phyloP scores from a whole-genome alignment of 768 basidiomycete genomes.

The Phlebiopsis gigantea region DNA sequence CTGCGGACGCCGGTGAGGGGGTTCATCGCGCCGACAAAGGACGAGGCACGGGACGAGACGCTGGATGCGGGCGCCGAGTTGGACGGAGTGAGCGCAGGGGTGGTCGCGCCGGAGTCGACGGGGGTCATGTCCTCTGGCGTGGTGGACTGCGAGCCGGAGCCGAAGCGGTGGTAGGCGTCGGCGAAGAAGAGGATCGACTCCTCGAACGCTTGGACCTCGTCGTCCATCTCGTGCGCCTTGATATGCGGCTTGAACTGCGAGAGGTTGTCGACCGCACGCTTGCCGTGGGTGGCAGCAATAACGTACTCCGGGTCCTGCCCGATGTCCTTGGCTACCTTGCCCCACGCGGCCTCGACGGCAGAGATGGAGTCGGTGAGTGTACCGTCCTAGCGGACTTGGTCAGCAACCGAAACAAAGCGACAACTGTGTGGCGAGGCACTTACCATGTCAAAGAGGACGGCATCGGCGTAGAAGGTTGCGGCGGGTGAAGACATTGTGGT shows the following conservation, averaged over 20 bases:
- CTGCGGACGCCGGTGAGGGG: conserved; percentile 31
- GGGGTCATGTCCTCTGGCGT: conserved; percentile 23
- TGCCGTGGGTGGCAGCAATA: conserved; percentile 74
- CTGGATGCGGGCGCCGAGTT: conserved; percentile 39
- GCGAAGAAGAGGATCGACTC: conserved; percentile 61
- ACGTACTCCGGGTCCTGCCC: conserved; percentile 62
- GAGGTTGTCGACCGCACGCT: conserved; percentile 74
- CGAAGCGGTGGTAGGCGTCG: conserved; percentile 47
- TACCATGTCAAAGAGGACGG: conserved; percentile 68
- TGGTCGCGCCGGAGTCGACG: conserved; percentile 30
- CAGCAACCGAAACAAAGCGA: neutral
- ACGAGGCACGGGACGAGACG: conserved; percentile 38
- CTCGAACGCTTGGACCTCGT: conserved; percentile 57
- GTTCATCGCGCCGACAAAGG: conserved; percentile 27
- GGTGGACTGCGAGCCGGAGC: conserved; percentile 29
- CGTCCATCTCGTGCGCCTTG: conserved; percentile 49
- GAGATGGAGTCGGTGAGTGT: conserved; percentile 72
- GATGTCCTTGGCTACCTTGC: conserved; percentile 63
- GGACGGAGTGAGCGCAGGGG: conserved; percentile 38
- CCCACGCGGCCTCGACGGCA: conserved; percentile 74
- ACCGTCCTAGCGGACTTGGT: conserved; percentile 43
- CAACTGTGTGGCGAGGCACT: conserved; percentile 22
- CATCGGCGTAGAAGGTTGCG: conserved; percentile 43
- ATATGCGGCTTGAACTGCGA: conserved; percentile 54
- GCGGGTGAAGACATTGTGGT: conserved; percentile 20